phyloP scores from a whole-genome alignment of 805 yeast genomes.

The Hanseniaspora meyeri region DNA sequence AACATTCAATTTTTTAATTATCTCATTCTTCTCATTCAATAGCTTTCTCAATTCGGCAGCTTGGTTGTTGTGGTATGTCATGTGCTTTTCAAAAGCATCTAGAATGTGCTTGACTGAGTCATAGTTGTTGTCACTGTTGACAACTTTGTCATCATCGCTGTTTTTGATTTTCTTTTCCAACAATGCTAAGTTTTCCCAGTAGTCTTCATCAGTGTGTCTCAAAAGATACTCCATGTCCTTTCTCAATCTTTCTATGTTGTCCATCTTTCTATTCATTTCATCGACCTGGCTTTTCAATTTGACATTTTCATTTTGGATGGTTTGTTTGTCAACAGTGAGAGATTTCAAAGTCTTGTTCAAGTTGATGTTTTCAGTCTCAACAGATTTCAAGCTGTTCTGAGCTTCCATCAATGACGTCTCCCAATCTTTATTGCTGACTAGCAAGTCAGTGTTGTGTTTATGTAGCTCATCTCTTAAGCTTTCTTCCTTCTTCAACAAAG shows the following conservation, averaged over 20 bases:
- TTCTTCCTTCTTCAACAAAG: background rate
- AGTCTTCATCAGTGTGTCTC: constrained; percentile 9
- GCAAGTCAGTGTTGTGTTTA: background rate
- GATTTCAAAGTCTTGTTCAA: background rate
- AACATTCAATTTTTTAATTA: constrained; percentile 15
- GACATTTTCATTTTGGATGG: background rate
- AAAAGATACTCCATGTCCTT: constrained; percentile 11
- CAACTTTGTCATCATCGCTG: background rate
- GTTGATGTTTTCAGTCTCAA: background rate
- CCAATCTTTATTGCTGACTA: background rate
- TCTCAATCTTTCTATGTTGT: background rate
- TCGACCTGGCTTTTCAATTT: background rate
- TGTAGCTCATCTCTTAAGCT: background rate
- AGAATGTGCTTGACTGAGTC: background rate
- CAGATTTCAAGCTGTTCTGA: background rate
- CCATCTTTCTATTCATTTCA: background rate
- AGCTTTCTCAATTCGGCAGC: constrained; percentile 6
- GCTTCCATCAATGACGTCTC: background rate
- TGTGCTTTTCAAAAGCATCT: constrained; percentile 7
- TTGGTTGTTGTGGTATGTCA: constrained; percentile 7
- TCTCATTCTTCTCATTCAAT: constrained; percentile 10
- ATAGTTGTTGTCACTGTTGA: background rate
- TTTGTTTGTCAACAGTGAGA: background rate
- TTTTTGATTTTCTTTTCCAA: constrained; percentile 8
- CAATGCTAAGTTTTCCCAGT: constrained; percentile 6